A percentile compares a stretch with the other conserved stretches of the same genome.
Evolutionary conservation across 306 rosid genomes (phyloP).

Genomic region (Quercus engelmannii): DNA sequence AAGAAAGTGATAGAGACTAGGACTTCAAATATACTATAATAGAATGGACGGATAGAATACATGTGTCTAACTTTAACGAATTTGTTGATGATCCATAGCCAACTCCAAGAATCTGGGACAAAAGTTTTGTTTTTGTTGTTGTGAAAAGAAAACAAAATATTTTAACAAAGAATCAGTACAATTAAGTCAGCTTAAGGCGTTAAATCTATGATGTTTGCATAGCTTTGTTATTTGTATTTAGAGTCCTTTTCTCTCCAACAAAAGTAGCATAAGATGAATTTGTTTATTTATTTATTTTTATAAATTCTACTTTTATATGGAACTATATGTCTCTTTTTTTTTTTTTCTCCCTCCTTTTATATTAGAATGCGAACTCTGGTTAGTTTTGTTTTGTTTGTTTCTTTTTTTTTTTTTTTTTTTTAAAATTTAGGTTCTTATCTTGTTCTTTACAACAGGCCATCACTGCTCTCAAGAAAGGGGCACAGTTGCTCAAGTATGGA

Average conservation of each 20-base stretch:
- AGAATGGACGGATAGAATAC: no score
- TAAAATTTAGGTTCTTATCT: constrained; percentile 13
- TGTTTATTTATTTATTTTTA: no score
- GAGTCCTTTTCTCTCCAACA: no score
- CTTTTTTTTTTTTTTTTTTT: neutral
- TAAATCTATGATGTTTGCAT: neutral
- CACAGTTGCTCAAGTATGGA: constrained; percentile 91
- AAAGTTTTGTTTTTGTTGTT: no score
- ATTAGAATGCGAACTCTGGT: neutral
- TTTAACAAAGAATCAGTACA: neutral
- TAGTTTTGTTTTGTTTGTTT: neutral
- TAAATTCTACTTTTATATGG: neutral
- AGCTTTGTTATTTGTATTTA: neutral
- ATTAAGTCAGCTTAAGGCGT: neutral
- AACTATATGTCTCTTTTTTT: neutral
- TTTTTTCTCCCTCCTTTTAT: neutral
- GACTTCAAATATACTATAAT: no score
- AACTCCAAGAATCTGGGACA: no score
- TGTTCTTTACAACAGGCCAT: constrained; percentile 70
- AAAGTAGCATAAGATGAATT: no score
- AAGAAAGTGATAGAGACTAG: no score
- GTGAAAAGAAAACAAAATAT: neutral
- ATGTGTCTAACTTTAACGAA: no score
- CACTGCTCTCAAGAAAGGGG: constrained; percentile 97
- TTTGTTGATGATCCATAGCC: no score